Conservation (phyloP, 768 basidiomycete species). For the Piloderma croceum region DNA sequence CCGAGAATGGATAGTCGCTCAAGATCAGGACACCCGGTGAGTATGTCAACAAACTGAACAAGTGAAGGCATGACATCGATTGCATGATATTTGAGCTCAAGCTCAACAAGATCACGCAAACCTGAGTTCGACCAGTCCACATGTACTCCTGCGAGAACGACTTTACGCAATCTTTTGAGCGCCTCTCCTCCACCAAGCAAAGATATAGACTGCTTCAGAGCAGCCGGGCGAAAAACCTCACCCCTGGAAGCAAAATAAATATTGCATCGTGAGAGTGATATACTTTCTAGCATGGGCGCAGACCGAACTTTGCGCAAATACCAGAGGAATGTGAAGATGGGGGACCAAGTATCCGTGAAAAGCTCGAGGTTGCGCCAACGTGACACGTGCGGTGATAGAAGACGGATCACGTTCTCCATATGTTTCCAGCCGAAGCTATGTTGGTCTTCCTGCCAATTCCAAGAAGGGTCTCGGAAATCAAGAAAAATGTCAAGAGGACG, state of each 20-base stretch:
- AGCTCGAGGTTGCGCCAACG: constrained; percentile 48
- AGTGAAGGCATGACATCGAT: constrained; percentile 51
- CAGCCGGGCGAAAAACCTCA: constrained; percentile 39
- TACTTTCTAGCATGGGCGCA: constrained; percentile 32
- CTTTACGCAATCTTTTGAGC: constrained; percentile 30
- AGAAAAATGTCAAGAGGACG: constrained; percentile 46
- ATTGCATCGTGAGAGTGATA: constrained; percentile 52
- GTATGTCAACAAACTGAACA: constrained; percentile 38
- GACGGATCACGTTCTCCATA: constrained; percentile 41
- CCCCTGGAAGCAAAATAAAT: constrained; percentile 46
- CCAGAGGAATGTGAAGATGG: constrained; percentile 47
- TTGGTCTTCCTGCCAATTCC: constrained; percentile 47
- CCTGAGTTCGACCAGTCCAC: constrained; percentile 44
- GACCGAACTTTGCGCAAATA: constrained; percentile 29
- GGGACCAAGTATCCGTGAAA: constrained; percentile 57
- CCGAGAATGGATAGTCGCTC: constrained; percentile 44
- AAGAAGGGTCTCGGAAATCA: constrained; percentile 53
- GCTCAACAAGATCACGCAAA: constrained; percentile 36
- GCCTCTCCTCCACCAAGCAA: constrained; percentile 35
- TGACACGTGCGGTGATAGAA: constrained; percentile 38
- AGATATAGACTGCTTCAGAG: constrained; percentile 33
- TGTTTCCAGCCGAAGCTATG: constrained; percentile 37
- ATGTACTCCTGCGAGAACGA: constrained; percentile 53
- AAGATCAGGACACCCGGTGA: constrained; percentile 35
- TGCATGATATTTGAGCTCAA: constrained; percentile 54